Base-by-base conservation (phyloP, 768 basidiomycete species). In the Pulveroboletus ravenelii region DNA sequence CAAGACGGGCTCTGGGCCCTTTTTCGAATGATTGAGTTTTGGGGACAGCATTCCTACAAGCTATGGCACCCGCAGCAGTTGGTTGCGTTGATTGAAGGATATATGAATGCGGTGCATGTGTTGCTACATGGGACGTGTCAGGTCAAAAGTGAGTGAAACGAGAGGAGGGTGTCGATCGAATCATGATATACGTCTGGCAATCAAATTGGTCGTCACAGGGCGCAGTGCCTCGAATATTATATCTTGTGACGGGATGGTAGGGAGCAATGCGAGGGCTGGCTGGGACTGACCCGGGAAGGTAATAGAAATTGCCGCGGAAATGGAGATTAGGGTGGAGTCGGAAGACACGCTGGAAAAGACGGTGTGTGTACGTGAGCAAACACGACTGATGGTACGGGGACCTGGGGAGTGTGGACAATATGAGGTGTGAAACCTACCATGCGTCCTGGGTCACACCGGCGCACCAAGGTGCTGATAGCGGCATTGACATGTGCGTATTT, bases 371-470 rank as follows among this genome's bases (percentile, higher is more conserved):
- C 67, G 68, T 68, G 67, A 68, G 61, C 49, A 59, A 56, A 67
- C 66, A 68, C 56, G 57, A 65, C 30, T 54, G 58, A 50, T 48
- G 56, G 51, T 66, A 55, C 66, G 68, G 66, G 68, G 68, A 67
- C 68, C 68, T 69, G 53, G 59, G 48, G 53, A 48, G 61, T 54
- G 61, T 52, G 61, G 55, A 47, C 53, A 38, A 55, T 62, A 64
- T 66, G 65, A 68, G 68, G 59, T 68, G 60, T 62, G 64, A 65
- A 67, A 64, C 41, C 56, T 64, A 59, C 64, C 60, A 68, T 68
- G 64, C 48, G 34, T 58, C 49, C 50, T 54, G 52, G 52, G 57
- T 69, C 60, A 65, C 65, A 60, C 57, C 54, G 55, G 61, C 47
- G 55, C 45, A 51, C 56, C 49, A 58, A 50, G 57, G 53, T 57